phyloP scores from a whole-genome alignment of 2,329 filamentous ascomycete species.

The Bimuria novae-zelandiae region DNA sequence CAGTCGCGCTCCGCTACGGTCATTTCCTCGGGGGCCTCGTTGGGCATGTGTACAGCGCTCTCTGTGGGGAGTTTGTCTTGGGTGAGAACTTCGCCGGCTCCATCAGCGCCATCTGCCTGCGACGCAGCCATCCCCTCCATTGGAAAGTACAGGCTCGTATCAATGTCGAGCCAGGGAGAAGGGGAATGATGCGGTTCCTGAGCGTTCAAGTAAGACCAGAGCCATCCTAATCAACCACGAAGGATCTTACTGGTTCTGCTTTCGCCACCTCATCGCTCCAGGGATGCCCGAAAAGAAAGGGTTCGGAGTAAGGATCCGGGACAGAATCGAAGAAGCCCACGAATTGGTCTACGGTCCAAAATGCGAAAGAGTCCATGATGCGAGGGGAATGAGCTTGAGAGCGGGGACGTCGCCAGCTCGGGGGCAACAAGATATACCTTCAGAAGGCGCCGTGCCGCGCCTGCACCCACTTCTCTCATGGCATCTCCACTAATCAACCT shows the following conservation, averaged over 20 bases:
- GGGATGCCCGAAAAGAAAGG: not conserved
- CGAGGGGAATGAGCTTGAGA: not conserved
- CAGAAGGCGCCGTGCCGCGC: too few relatives aligned
- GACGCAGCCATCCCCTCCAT: not conserved
- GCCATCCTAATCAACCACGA: too few relatives aligned
- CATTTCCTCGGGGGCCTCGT: not conserved
- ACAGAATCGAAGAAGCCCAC: not conserved
- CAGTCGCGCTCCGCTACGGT: not conserved
- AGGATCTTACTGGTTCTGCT: not conserved
- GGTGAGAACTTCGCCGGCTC: not conserved
- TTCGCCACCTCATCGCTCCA: not conserved
- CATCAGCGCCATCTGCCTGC: not conserved
- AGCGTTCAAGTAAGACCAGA: not conserved
- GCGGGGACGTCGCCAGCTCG: not conserved
- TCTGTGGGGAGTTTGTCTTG: not conserved
- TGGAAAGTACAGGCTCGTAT: not conserved
- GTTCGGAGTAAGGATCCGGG: not conserved
- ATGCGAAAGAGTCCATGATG: not conserved
- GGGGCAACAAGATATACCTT: too few relatives aligned
- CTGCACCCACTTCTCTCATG: not conserved
- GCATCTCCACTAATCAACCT: not conserved
- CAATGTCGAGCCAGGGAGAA: not conserved
- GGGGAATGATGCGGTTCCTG: not conserved
- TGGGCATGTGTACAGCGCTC: not conserved
- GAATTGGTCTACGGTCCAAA: not conserved